Evolutionary conservation across 192 early-diverging fungal genomes (phyloP).

Genomic region (Coemansia sp.): DNA sequence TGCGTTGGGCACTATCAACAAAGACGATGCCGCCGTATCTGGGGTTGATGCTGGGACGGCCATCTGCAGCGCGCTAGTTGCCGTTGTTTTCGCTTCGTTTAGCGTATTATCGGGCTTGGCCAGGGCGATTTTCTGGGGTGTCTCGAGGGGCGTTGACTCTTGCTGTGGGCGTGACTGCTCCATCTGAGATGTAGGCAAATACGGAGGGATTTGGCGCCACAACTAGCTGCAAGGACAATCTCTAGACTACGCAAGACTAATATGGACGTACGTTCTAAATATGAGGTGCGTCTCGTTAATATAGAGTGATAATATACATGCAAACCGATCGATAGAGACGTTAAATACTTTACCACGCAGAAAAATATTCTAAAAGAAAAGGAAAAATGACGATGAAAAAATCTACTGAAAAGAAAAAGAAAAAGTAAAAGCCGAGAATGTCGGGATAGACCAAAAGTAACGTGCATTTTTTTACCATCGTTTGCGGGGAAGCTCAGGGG

Average conservation of each 20-base stretch:
- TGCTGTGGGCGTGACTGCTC: neutral
- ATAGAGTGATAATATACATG: neutral
- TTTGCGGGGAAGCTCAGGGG: no score
- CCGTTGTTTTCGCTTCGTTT: neutral
- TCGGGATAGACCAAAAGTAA: no score
- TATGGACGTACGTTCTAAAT: neutral
- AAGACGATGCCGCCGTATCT: neutral
- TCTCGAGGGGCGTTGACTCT: neutral
- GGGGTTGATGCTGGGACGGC: neutral
- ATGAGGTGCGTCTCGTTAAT: neutral
- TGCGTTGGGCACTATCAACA: neutral
- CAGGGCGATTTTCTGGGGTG: neutral
- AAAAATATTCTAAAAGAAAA: neutral
- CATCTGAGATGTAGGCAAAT: neutral
- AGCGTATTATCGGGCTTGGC: neutral
- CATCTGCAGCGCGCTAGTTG: neutral
- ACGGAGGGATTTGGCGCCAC: neutral
- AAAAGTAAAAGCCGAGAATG: no score
- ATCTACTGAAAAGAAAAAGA: neutral
- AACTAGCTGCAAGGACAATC: neutral
- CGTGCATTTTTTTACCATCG: no score
- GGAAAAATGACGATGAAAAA: neutral
- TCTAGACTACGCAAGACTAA: neutral
- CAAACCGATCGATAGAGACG: neutral
- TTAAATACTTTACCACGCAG: no score